These are phyloP conservation scores for Chenopodium quinoa DNA, from an alignment of 148 eudicot species.

Conservation along the genomic window DNA sequence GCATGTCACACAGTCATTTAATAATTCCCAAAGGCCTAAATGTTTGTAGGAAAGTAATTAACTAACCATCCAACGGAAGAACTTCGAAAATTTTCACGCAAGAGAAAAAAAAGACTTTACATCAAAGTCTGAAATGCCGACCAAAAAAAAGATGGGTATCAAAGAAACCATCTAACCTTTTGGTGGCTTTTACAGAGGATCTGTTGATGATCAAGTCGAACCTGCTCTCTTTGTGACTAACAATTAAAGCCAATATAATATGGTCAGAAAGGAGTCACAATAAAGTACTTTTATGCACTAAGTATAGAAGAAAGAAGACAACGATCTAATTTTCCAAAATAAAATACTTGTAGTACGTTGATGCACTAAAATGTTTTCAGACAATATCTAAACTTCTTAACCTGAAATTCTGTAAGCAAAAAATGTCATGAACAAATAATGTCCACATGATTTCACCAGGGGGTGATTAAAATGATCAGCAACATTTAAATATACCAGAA, in stretches of 20 bases:
- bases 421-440: neutral
- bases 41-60: neutral
- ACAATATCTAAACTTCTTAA: neutral
- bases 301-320: neutral
- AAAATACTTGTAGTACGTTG: neutral
- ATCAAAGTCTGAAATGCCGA: neutral
- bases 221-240: slow-evolving; percentile 65
- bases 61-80: neutral
- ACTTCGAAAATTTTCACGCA: neutral
- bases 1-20: neutral
- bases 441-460: neutral
- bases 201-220: slow-evolving; percentile 69
- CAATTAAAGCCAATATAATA: slow-evolving; percentile 21
- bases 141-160: neutral
- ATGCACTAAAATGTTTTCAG: neutral
- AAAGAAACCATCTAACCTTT: slow-evolving; percentile 46
- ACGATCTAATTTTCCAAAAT: neutral
- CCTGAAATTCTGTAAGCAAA: neutral
- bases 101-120: neutral
- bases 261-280: neutral
- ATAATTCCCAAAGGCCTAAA: neutral
- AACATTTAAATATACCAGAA: neutral
- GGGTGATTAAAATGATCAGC: neutral
- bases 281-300: neutral
- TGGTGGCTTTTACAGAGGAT: slow-evolving; percentile 68